Base-by-base conservation (phyloP, 2,329 filamentous ascomycete genomes). In the Fusarium newnesense region DNA sequence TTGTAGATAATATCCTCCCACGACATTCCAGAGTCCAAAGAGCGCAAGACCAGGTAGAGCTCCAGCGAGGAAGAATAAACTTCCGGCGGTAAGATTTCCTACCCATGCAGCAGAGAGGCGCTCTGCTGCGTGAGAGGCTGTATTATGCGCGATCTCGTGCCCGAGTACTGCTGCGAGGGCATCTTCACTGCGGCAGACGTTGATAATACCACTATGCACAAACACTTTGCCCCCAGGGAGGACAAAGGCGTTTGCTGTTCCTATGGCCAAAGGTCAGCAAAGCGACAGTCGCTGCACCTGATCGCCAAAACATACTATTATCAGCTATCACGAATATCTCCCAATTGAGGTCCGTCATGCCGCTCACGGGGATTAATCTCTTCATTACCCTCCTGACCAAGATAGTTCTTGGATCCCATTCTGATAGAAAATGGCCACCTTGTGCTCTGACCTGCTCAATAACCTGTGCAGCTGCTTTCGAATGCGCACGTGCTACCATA, bases 221-320 rank as follows among this genome's bases (percentile, higher is more conserved):
- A 95, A 95, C 2, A 96, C 93, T 76, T 95, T 94, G 30, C 93
- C 93, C 9, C 90, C 93, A 0, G 93, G 93, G 10, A 94, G 86
- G 3, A 96, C 93, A 77, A 95, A 94, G 0, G 93, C 93, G 76
- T 96, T 96, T 72, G 87, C 86, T 43, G 87, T 88, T 44, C 77
- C 84, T 86, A 57, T 39, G 36, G 16, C 26, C 26, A 44, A 16
- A 34, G n/a, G 53, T 74, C 36, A 68, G 57, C 19, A 43, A 26
- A 54, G 57, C 24, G 8, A 52, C n/a, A n/a, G n/a, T 37, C 30
- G n/a, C 32, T 36, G 8, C 10, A 4, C 9, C 44, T 37, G 21
- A 30, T n/a, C 10, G 16, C 53, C 47, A 26, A n/a, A 42, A 80
- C 85, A 49, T 79, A 86, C 84, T 72, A 26, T 85, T 85, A 67